A percentile compares a stretch with the other conserved stretches of the same genome.
These are phyloP conservation scores for Trifolium repens DNA, from an alignment of 306 rosid genomes.

Conservation along the genomic window DNA sequence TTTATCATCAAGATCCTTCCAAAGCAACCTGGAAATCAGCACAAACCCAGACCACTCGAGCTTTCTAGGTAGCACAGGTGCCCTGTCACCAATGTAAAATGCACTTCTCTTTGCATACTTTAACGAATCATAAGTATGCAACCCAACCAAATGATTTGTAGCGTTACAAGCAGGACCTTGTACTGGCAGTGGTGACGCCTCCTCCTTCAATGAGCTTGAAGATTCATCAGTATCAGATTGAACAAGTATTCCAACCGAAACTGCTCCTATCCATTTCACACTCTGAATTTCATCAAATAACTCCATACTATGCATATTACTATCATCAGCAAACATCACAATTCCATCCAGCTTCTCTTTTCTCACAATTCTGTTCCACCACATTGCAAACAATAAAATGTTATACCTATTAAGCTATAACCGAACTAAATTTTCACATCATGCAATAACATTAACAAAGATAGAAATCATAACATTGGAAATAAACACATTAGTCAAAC, in stretches of 20 bases:
- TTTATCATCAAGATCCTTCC: conserved; percentile 77
- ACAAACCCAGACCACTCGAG: conserved; percentile 95
- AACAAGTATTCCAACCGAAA: conserved; percentile 90
- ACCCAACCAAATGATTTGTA: conserved; percentile 73
- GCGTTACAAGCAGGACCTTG: conserved; percentile 98
- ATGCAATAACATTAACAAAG: conserved; percentile 7
- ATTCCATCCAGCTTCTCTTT: conserved; percentile 80
- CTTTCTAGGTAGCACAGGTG: conserved; percentile 78
- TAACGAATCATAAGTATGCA: conserved; percentile 82
- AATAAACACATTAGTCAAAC: neutral
- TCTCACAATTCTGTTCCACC: conserved; percentile 77
- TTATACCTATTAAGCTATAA: conserved; percentile 28
- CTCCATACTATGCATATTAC: conserved; percentile 97
- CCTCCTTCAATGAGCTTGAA: conserved; percentile 52
- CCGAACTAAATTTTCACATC: conserved; percentile 30
- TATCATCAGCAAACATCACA: conserved; percentile 91
- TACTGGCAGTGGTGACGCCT: conserved; percentile 56
- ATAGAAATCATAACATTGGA: neutral
- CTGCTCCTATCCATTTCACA: conserved; percentile 85
- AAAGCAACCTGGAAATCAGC: conserved; percentile 83
- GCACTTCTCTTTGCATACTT: conserved; percentile 68
- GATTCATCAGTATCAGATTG: conserved; percentile 58
- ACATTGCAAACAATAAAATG: conserved; percentile 45
- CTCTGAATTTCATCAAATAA: conserved; percentile 88
- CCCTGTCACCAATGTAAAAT: conserved; percentile 72